phyloP scores from a whole-genome alignment of 495 filamentous ascomycete genomes.

The Xylaria longipes region DNA sequence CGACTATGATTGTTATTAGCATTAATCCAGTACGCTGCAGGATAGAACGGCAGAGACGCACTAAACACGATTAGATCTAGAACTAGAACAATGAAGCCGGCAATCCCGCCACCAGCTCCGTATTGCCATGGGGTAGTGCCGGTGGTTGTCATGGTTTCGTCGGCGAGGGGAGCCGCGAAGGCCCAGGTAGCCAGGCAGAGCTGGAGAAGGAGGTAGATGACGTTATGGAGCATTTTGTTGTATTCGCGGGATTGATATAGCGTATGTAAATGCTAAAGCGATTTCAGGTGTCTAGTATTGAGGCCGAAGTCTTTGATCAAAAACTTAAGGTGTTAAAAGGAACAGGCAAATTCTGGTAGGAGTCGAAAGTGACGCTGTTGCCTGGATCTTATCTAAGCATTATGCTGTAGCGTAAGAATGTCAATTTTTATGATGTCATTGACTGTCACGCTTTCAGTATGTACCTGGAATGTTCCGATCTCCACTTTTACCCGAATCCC shows the following conservation, averaged over 20 bases:
- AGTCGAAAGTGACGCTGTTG: background rate
- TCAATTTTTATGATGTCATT: constrained; percentile 14
- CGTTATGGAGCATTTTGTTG: constrained; percentile 35
- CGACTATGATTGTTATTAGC: constrained; percentile 46
- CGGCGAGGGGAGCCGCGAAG: constrained; percentile 45
- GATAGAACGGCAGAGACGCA: constrained; percentile 31
- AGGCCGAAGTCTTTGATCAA: background rate
- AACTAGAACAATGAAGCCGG: constrained; percentile 56
- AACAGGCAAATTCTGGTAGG: background rate
- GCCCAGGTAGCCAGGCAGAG: constrained; percentile 48
- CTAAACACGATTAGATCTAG: constrained; percentile 59
- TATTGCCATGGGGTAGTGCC: constrained; percentile 44
- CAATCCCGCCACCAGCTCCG: constrained; percentile 54
- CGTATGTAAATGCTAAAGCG: constrained; percentile 56
- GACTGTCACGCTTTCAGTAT: background rate
- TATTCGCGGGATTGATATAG: constrained; percentile 36
- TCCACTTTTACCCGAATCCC: background rate
- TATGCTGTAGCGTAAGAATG: too few species aligned
- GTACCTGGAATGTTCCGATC: background rate
- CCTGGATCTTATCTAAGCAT: constrained; percentile 14
- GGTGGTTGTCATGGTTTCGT: constrained; percentile 28
- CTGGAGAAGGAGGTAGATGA: constrained; percentile 46
- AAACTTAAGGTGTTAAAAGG: background rate
- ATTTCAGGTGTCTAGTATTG: background rate
- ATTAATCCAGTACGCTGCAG: background rate